Base-by-base conservation (phyloP, 2,329 filamentous ascomycete genomes). In the Ophiognomonia clavigignenti-juglandacearum region DNA sequence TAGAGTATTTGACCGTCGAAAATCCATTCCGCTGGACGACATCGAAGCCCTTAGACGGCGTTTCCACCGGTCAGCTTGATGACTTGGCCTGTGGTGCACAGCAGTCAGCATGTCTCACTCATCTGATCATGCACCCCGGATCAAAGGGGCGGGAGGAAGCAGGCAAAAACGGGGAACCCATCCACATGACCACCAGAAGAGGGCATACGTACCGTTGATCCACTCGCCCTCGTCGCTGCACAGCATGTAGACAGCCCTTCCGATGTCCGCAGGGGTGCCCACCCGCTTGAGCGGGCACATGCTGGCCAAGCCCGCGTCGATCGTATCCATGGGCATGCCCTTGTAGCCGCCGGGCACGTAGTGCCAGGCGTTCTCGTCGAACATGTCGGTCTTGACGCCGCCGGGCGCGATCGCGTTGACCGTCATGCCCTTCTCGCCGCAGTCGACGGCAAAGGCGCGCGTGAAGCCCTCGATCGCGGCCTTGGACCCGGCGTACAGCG, bases 321-420 rank as follows among this genome's bases (percentile, higher is more conserved):
- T 81, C 45, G 68, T 70, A 42, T 75, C 71, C 53, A 67, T 71
- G 43, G 63, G 64, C 73, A 75, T 74, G 53, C 69, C 70, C 57
- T 73, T 69, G 57, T 69, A 67, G 45, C 74, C 77, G 50, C 75
- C 76, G 11, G 79, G 78, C 18, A 78, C 77, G 62, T 83, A 83
- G 60, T 80, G 77, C 79, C 80, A 83, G 20, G 80, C 75, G 64
- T 85, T 85, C 64, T 80, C 75, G 52, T 82, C 74, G 69, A 85
- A 89, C 85, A 89, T 89, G 64, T 89, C 86, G 36, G 75, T 82
- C 75, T 86, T 85, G 70, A 87, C 82, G 37, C 83, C 83, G 47
- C 83, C 83, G 2, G 84, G 84, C 2, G 84, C 84, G 39, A 87
- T 82, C 54, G 82, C 83, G 58, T 88, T 88, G 66, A 85, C 83